Base-by-base conservation (phyloP, 163 green algal species). In the Smithsoniella earleae region DNA sequence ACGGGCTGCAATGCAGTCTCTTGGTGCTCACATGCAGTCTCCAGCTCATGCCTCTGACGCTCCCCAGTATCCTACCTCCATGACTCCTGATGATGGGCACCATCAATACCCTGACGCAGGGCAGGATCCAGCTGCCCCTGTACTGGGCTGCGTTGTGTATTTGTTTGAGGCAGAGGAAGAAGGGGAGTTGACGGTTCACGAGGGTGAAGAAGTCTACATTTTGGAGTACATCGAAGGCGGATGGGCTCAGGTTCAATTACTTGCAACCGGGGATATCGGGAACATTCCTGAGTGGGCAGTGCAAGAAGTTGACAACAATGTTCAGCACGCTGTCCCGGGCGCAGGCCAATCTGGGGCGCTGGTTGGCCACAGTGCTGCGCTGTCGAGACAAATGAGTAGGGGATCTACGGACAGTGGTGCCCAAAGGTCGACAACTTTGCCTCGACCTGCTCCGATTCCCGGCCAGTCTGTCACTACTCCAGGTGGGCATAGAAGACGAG, bases 221-320 rank as follows among this genome's bases (percentile, higher is more conserved):
- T 33, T 69, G 5, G 58, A 34, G 30, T 34, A 38, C 27, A 69
- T 34, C 43, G 58, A 34, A 4, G 58, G 58, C 20, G 58, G 58
- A 30, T 69, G 58, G 58, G 58, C 58, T 38, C 58, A 69, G 25
- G 58, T 69, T 5, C 58, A 69, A 34, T 13, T 69, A 13, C 6
- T 69, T 18, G 58, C 58, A n/a, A 69, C 58, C 27, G 58, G 58
- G 6, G 58, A 69, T 30, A 34, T 69, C 16, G 58, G 58, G 16
- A 69, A 38, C 58, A 31, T 69, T 5, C 58, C 58, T 43, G 58
- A 69, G 25, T 69, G 58, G 58, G 58, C 58, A 40, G 58, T 69
- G n/a, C 58, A 69, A 31, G 58, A 69, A 31, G 25, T 69, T 10
- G 58, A 49, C 13, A 10, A 49, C 10, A 10, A 69, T 33, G n/a